Base-by-base conservation (phyloP, 805 yeast genomes). In the Starmerella geochares region DNA sequence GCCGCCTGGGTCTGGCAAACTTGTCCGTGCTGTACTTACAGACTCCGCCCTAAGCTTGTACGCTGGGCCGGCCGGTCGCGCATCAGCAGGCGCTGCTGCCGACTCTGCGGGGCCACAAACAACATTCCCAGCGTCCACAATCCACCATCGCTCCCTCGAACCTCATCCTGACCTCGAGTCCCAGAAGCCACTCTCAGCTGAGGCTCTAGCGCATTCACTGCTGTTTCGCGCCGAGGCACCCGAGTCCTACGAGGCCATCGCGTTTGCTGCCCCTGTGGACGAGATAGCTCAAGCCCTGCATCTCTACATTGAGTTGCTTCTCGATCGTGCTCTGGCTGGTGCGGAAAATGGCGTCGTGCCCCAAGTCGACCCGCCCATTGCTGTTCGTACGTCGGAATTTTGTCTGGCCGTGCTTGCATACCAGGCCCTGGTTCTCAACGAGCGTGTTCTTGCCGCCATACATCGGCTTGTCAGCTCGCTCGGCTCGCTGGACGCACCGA, bases 171-270 rank as follows among this genome's bases (percentile, higher is more conserved):
- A 75, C 41, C 61, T 81, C 25, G 69, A 66, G 29, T 53, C 77
- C 50, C 85, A 81, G 59, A 31, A 16, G 39, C 40, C 2, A 24
- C 40, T 21, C 13, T 32, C 29, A 4, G 39, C 49, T 10, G 96
- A 87, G 63, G 76, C 87, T 41, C 71, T 87, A 32, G 77, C 88
- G 49, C 96, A 88, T 65, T 75, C 83, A 3, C 68, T 85, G 23
- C 62, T 86, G 14, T 80, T 80, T 62, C 41, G 35, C 16, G 3
- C 24, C 16, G 39, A 9, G 11, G 28, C 38, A 7, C 48, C 47
- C 11, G 16, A 25, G 2, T 14, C 27, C 23, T 33, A 35, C 27
- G 40, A 23, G 24, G 52, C 53, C 9, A 13, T 32, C 2, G 46
- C 43, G 19, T 47, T 53, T 14, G 23, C 41, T 3, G 32, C 48